phyloP scores from a whole-genome alignment of 495 filamentous ascomycete species.

The Xylaria venustula region DNA sequence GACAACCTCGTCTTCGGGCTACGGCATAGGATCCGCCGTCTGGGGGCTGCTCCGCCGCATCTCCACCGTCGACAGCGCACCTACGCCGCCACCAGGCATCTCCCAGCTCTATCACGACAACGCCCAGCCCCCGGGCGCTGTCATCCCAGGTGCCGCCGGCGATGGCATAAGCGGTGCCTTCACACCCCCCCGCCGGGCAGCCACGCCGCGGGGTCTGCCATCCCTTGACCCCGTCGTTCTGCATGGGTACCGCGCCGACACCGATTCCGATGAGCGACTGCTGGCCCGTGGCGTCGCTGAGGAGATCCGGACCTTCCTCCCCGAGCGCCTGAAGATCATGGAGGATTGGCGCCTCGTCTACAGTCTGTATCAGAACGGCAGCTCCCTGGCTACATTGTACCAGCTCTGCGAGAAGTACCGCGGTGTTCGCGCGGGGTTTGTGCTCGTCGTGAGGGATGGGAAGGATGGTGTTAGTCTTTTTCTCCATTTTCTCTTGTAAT shows the following conservation, averaged over 20 bases:
- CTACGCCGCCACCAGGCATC: slow-evolving; percentile 18
- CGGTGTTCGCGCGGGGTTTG: slow-evolving; percentile 76
- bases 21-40: slow-evolving; percentile 27
- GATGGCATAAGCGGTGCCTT: slow-evolving; percentile 43
- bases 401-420: slow-evolving; percentile 61
- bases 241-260: slow-evolving; percentile 40
- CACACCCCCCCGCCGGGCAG: slow-evolving; percentile 33
- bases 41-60: slow-evolving; percentile 33
- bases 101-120: slow-evolving; percentile 24
- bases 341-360: slow-evolving; percentile 87
- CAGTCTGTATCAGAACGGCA: slow-evolving; percentile 89
- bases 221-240: slow-evolving; percentile 46
- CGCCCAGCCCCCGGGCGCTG: background rate
- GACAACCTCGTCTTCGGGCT: slow-evolving; percentile 15
- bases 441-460: slow-evolving; percentile 78
- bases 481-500: too few relatives aligned
- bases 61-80: slow-evolving; percentile 27
- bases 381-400: slow-evolving; percentile 84
- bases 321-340: slow-evolving; percentile 77
- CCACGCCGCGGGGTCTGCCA: slow-evolving; percentile 40
- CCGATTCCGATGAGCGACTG: slow-evolving; percentile 41
- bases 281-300: slow-evolving; percentile 77
- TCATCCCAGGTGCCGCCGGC: slow-evolving; percentile 1
- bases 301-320: slow-evolving; percentile 88
- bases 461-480: slow-evolving; percentile 62